These are phyloP conservation scores for Sugiyamaella paludigena DNA, from an alignment of 1,139 yeast genomes.

Conservation along the genomic window DNA sequence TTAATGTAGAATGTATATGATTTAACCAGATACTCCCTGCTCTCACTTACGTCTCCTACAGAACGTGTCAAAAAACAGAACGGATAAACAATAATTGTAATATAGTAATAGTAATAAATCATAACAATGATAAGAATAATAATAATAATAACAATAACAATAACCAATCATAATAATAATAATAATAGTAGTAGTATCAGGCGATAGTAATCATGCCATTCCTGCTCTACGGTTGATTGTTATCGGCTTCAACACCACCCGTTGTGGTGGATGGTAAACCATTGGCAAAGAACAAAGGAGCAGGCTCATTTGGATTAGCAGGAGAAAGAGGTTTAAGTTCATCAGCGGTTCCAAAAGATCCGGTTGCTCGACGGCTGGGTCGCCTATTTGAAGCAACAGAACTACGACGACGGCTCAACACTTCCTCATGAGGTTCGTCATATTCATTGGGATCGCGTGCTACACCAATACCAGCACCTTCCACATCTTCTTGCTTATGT, in stretches of 20 bases:
- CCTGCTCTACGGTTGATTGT: not conserved
- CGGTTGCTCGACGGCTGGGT: slow-evolving; percentile 31
- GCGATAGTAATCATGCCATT: too few species aligned
- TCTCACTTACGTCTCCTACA: too few species aligned
- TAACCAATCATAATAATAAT: too few species aligned
- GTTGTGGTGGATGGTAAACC: slow-evolving; percentile 39
- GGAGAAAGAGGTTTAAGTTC: slow-evolving; percentile 32
- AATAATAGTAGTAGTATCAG: not conserved
- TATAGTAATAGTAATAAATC: slow-evolving; percentile 1
- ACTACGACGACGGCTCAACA: slow-evolving; percentile 33
- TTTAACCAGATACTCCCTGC: too few species aligned
- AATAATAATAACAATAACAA: not conserved
- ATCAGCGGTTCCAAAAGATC: slow-evolving; percentile 36
- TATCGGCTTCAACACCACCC: slow-evolving; percentile 22
- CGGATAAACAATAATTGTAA: not conserved
- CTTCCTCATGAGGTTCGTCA: slow-evolving; percentile 26
- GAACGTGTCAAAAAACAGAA: too few species aligned
- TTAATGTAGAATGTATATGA: not conserved
- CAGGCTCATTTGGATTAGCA: slow-evolving; percentile 19
- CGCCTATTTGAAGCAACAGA: slow-evolving; percentile 26
- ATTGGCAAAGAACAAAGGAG: slow-evolving; percentile 35
- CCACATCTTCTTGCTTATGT: slow-evolving; percentile 36
- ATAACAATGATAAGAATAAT: slow-evolving; percentile 4
- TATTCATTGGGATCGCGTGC: slow-evolving; percentile 37
- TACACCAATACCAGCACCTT: slow-evolving; percentile 33